Percentiles rank a stretch among this genome's conserved stretches.
Conservation (phyloP, 1,284 basidiomycete genomes). For the Trametes sp. region DNA sequence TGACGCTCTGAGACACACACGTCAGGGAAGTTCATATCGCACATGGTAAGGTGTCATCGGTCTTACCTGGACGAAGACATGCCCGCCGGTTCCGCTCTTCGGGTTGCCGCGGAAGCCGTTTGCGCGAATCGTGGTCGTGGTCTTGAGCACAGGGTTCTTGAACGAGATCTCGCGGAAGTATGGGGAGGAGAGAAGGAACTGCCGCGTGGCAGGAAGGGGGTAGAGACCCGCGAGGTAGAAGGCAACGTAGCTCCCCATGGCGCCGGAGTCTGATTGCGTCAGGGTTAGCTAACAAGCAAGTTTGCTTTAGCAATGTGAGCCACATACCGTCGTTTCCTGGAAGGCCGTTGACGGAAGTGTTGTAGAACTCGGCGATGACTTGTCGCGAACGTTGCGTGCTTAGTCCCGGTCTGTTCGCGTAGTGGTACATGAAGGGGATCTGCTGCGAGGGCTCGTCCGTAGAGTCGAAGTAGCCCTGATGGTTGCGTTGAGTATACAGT, state of each 20-base stretch:
- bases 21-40: background rate
- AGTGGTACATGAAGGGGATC: constrained; percentile 73
- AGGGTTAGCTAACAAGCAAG: constrained; percentile 1
- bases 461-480: constrained; percentile 57
- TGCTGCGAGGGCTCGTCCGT: constrained; percentile 70
- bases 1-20: constrained; percentile 52
- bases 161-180: constrained; percentile 68
- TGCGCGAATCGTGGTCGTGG: constrained; percentile 61
- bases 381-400: constrained; percentile 64
- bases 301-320: background rate
- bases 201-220: constrained; percentile 65
- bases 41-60: background rate
- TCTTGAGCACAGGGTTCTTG: constrained; percentile 62
- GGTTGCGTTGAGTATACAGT: background rate
- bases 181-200: constrained; percentile 66
- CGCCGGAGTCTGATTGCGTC: constrained; percentile 50
- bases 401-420: constrained; percentile 61
- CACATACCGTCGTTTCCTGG: constrained; percentile 67
- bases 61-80: constrained; percentile 61
- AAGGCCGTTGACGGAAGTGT: constrained; percentile 59
- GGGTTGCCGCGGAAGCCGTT: constrained; percentile 63
- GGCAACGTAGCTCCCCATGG: constrained; percentile 73
- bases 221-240: constrained; percentile 70
- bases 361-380: constrained; percentile 61
- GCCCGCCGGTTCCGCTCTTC: constrained; percentile 54